Evolutionary conservation across 371 early-diverging fungal genomes (phyloP).

Genomic region (Rhizopus delemar): DNA sequence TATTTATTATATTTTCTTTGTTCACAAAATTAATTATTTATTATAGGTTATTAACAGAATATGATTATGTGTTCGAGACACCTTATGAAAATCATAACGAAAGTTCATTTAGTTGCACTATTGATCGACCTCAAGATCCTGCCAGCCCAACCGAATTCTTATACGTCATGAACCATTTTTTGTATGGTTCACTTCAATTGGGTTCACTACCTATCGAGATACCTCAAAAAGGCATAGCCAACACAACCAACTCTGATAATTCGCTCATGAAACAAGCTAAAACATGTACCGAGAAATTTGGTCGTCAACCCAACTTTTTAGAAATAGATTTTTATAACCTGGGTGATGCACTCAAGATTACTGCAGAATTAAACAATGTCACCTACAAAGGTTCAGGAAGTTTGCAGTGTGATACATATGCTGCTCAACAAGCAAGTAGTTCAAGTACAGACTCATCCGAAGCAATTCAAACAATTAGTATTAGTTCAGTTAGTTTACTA

Average conservation of each 20-base stretch:
- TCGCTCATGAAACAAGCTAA: slow-evolving; percentile 49
- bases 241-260: slow-evolving; percentile 46
- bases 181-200: slow-evolving; percentile 44
- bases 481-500: slow-evolving; percentile 16
- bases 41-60: slow-evolving; percentile 56
- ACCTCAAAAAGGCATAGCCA: slow-evolving; percentile 56
- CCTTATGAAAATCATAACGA: slow-evolving; percentile 51
- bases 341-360: slow-evolving; percentile 54
- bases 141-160: slow-evolving; percentile 38
- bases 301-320: slow-evolving; percentile 67
- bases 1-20: not conserved
- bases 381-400: slow-evolving; percentile 30
- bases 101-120: slow-evolving; percentile 46
- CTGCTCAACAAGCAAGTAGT: slow-evolving; percentile 1
- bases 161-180: slow-evolving; percentile 66
- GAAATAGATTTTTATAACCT: slow-evolving; percentile 77
- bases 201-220: slow-evolving; percentile 40
- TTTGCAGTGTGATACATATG: slow-evolving; percentile 28
- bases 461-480: slow-evolving; percentile 11
- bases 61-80: slow-evolving; percentile 61
- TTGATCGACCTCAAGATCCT: slow-evolving; percentile 55
- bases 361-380: slow-evolving; percentile 69
- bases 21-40: not conserved
- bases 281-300: slow-evolving; percentile 48
- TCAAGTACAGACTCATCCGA: slow-evolving; percentile 8